A percentile compares a stretch with the other conserved stretches of the same genome.
These are phyloP conservation scores for Aleurites moluccanus DNA, from an alignment of 441 rosid species.

Conservation along the genomic window DNA sequence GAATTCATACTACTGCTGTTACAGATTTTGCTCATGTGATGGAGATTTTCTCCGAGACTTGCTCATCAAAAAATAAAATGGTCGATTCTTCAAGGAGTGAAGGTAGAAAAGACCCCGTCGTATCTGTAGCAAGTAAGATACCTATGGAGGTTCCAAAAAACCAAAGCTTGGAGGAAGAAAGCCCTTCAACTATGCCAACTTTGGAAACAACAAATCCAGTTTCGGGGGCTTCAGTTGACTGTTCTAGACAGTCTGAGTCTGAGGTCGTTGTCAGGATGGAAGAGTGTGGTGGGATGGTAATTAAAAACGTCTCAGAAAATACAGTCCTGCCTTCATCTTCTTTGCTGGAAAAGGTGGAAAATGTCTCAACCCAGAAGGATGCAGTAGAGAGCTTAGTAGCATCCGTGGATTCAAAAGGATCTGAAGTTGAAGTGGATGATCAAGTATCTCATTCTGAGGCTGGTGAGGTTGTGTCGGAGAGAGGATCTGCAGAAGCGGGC, in stretches of 20 bases:
- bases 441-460: conserved; percentile 11
- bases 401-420: not conserved
- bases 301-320: not conserved
- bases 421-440: conserved; percentile 10
- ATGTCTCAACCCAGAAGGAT: conserved; percentile 8
- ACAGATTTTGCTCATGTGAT: conserved; percentile 83
- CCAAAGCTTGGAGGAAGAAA: conserved; percentile 30
- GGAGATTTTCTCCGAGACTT: conserved; percentile 79
- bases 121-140: conserved; percentile 31
- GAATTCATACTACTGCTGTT: conserved; percentile 62
- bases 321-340: not conserved
- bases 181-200: conserved; percentile 11
- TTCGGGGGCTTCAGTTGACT: conserved; percentile 24
- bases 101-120: conserved; percentile 23
- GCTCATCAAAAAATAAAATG: conserved; percentile 49
- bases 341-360: not conserved
- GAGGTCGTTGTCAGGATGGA: conserved; percentile 20
- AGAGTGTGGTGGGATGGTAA: not conserved
- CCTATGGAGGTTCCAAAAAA: conserved; percentile 27
- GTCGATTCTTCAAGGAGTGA: conserved; percentile 46
- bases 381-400: not conserved
- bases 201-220: conserved; percentile 28
- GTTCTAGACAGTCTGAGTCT: conserved; percentile 24
- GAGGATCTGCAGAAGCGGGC: not conserved
- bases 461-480: conserved; percentile 6